phyloP scores from a whole-genome alignment of 257 asterid genomes.

The Solanum lycopersicoides region DNA sequence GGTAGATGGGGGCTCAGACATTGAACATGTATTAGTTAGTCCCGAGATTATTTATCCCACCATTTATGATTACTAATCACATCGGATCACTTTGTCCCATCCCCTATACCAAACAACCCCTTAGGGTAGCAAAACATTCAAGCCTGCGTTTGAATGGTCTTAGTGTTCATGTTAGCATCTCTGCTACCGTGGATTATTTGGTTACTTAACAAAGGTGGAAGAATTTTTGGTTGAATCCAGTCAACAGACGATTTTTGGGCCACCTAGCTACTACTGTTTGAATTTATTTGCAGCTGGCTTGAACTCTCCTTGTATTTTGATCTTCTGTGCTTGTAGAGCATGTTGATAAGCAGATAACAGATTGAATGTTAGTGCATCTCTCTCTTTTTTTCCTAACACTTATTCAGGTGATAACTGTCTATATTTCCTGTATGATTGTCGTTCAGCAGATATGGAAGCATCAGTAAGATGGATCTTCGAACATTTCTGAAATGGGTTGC shows the following conservation, averaged over 20 bases:
- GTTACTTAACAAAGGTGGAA: constrained; percentile 76
- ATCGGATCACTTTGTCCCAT: background rate
- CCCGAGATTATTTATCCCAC: background rate
- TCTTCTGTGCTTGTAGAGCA: background rate
- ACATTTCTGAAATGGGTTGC: constrained; percentile 76
- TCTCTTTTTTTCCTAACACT: background rate
- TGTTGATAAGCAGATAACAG: background rate
- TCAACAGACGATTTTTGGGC: background rate
- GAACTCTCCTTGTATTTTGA: background rate
- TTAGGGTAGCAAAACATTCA: constrained; percentile 80
- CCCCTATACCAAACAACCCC: background rate
- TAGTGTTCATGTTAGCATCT: constrained; percentile 88
- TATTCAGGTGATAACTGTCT: background rate
- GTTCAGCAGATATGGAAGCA: constrained; percentile 96
- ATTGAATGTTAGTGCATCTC: background rate
- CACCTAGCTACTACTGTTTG: background rate
- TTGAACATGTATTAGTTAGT: background rate
- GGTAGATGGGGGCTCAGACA: constrained; percentile 70
- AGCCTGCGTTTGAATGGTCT: constrained; percentile 80
- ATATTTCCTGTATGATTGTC: constrained; percentile 75
- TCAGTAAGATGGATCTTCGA: constrained; percentile 77
- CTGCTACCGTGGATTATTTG: constrained; percentile 85
- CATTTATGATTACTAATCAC: background rate
- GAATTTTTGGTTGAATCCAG: background rate
- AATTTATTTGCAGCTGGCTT: background rate